Percentiles rank a stretch among this genome's conserved stretches.
Evolutionary conservation across 2,329 filamentous ascomycete genomes (phyloP).

Genomic region (Talaromyces rugulosus): DNA sequence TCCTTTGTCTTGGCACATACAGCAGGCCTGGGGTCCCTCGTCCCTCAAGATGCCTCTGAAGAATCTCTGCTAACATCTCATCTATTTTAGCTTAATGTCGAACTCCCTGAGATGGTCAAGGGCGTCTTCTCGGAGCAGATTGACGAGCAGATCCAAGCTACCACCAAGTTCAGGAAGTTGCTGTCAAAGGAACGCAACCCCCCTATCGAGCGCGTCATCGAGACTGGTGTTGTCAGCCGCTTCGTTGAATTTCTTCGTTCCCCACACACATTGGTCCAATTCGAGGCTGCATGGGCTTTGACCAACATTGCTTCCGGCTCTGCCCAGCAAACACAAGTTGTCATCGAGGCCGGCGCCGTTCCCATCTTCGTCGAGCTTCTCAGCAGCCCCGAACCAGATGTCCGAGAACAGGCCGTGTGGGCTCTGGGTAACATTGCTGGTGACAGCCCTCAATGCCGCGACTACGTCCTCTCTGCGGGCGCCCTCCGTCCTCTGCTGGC

Average conservation of each 20-base stretch:
- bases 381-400: slow-evolving; percentile 93
- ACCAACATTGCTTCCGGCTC: slow-evolving; percentile 99
- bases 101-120: slow-evolving; percentile 95
- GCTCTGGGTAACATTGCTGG: slow-evolving; percentile 97
- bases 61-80: neutral
- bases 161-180: slow-evolving; percentile 97
- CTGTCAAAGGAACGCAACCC: slow-evolving; percentile 98
- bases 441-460: slow-evolving; percentile 94
- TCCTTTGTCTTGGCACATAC: neutral
- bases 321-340: slow-evolving; percentile 94
- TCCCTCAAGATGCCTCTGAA: neutral
- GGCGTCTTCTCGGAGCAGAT: slow-evolving; percentile 99
- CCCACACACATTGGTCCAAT: slow-evolving; percentile 95
- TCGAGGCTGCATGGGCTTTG: slow-evolving; percentile 97
- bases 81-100: slow-evolving; percentile 75
- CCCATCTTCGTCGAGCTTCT: slow-evolving; percentile 98
- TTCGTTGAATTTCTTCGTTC: slow-evolving; percentile 98
- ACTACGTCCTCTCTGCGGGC: slow-evolving; percentile 89
- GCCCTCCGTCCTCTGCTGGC: slow-evolving; percentile 85
- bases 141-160: slow-evolving; percentile 93
- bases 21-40: neutral
- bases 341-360: slow-evolving; percentile 96
- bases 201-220: slow-evolving; percentile 98
- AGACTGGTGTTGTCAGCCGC: slow-evolving; percentile 93
- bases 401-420: slow-evolving; percentile 97